Evolutionary conservation across 75 land plant genomes (phyloP).

Genomic region (Pinus taeda): DNA sequence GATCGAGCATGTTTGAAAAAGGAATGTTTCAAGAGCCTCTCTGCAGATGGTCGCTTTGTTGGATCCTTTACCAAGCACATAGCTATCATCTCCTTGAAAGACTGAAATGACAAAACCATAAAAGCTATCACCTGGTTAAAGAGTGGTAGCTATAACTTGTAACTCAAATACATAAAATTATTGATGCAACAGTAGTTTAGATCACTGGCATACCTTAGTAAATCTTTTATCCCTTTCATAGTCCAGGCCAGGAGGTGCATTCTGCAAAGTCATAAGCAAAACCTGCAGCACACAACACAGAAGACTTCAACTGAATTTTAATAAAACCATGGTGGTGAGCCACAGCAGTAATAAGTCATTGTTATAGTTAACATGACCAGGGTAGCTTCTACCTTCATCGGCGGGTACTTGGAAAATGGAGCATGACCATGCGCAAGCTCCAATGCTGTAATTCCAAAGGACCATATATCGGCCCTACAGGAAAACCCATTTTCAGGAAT

Average conservation of each 20-base stretch:
- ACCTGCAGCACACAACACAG: constrained; percentile 44
- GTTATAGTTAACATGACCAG: not conserved
- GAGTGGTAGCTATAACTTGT: not conserved
- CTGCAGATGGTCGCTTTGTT: constrained; percentile 76
- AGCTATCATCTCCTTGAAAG: constrained; percentile 86
- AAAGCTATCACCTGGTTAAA: not conserved
- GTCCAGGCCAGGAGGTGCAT: constrained; percentile 90
- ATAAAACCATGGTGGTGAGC: too few species aligned
- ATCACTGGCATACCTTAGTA: constrained; percentile 53
- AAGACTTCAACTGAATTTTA: too few species aligned
- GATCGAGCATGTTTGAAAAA: constrained; percentile 80
- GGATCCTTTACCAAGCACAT: constrained; percentile 90
- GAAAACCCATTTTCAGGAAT: not conserved
- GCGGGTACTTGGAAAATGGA: constrained; percentile 98
- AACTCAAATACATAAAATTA: not conserved
- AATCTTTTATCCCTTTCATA: constrained; percentile 85
- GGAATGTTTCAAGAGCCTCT: constrained; percentile 74
- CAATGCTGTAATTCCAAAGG: constrained; percentile 95
- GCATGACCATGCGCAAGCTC: constrained; percentile 99
- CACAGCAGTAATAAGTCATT: not conserved
- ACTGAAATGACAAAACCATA: constrained; percentile 29
- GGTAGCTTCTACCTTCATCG: constrained; percentile 79
- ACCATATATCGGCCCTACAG: constrained; percentile 97
- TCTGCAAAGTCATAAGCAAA: constrained; percentile 85
- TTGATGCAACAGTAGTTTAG: not conserved